Base-by-base conservation (phyloP, 2,329 filamentous ascomycete genomes). In the Scedosporium boydii region DNA sequence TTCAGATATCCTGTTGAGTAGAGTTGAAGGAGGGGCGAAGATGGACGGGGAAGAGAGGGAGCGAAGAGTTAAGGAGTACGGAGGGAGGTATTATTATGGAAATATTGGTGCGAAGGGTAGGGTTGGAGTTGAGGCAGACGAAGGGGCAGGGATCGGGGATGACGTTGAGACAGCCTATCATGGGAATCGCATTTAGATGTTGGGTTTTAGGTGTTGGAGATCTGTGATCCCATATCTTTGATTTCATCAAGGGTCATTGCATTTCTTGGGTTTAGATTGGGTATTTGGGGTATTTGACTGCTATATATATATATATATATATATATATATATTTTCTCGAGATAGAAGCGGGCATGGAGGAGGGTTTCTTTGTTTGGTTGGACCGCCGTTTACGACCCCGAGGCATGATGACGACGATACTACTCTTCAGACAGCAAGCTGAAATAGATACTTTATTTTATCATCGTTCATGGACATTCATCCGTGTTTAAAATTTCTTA, bases 21-120 rank as follows among this genome's bases (percentile, higher is more conserved):
- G 64, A 10, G 60, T 67, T 21, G 65, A 67, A 34, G 66, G 66
- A 1, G 44, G 66, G 1, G 59, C 64, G 3, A 23, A 46, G 29
- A 21, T 67, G 48, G 21, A 53, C 10, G 60, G 59, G 1, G 62
- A 64, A 2, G 46, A 64, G 2, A 65, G 65, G 4, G 61, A 63
- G 26, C 53, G 61, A 26, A 65, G 61, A 41, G 48, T 67, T 2
- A 58, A 41, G 14, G 63, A 67, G 6, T 48, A 64, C 1, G 65
- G 65, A 1, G 61, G 64, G 27, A 55, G 66, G n/a, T 66, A 64
- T 46, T 66, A 65, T 9, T 66, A 67, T 5, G 63, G 65, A 6
- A 42, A 48, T 18, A 41, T 62, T 18, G n/a, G 10, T 41, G 58
- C 23, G 6, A 46, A 46, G 26, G 58, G 58, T 12, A 60, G 58